These are phyloP conservation scores for Fusarium transvaalense DNA, from an alignment of 2,329 filamentous ascomycete species.

Conservation along the genomic window DNA sequence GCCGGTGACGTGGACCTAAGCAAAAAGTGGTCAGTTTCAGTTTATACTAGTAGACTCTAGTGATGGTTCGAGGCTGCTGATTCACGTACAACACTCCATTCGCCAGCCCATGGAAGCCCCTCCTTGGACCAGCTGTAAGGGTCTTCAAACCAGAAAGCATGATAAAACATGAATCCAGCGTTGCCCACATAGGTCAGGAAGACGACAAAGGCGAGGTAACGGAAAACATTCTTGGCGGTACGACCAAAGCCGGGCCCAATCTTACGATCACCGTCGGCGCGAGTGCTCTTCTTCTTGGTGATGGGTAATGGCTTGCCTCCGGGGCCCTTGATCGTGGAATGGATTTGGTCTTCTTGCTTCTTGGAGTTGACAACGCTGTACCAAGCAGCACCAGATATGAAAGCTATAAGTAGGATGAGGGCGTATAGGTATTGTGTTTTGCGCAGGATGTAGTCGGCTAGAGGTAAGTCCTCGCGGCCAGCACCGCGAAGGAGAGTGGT, in stretches of 20 bases:
- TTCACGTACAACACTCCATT: slow-evolving; percentile 77
- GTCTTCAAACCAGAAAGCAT: slow-evolving; percentile 70
- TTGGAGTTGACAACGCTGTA: slow-evolving; percentile 66
- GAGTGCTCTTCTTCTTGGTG: slow-evolving; percentile 67
- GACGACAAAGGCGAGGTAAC: slow-evolving; percentile 77
- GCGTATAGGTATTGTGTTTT: slow-evolving; percentile 66
- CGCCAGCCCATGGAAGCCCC: slow-evolving; percentile 78
- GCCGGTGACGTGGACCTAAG: slow-evolving; percentile 84
- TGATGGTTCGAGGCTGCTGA: slow-evolving; percentile 2
- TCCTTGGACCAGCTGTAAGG: slow-evolving; percentile 55
- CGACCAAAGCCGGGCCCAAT: slow-evolving; percentile 70
- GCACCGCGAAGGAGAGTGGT: slow-evolving; percentile 46
- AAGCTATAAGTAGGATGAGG: slow-evolving; percentile 64
- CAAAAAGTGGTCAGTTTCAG: slow-evolving; percentile 41
- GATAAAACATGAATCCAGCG: slow-evolving; percentile 77
- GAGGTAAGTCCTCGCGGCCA: slow-evolving; percentile 42
- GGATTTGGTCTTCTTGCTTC: slow-evolving; percentile 61
- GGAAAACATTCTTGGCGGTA: slow-evolving; percentile 78
- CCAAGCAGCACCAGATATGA: slow-evolving; percentile 63
- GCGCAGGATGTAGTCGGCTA: slow-evolving; percentile 59
- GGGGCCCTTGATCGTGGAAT: slow-evolving; percentile 74
- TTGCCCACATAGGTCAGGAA: slow-evolving; percentile 82
- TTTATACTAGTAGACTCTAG: slow-evolving; percentile 15
- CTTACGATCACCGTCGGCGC: slow-evolving; percentile 61
- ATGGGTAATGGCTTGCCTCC: slow-evolving; percentile 88